Evolutionary conservation across 2,329 filamentous ascomycete genomes (phyloP), one percentile per base, ranked within the genome.

Genomic region (Cladophialophora exuberans): DNA sequence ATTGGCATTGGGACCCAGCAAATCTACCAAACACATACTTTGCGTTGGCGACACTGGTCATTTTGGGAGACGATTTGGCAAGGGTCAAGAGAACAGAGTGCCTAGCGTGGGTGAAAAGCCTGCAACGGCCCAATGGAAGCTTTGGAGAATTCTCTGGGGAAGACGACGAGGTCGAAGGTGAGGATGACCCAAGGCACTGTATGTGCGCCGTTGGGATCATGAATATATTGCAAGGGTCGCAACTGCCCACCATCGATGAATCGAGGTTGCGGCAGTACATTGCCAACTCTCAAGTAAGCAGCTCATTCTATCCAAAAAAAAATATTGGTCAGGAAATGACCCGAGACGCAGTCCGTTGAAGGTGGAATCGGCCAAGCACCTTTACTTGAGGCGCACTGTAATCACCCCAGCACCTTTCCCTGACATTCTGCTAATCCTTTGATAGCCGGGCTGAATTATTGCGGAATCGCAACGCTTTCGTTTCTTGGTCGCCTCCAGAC

Each of bases 21-120:
- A 96, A 93, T 70, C 74, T 97, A 13, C 88, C 92, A 0, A 90
- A 90, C 1, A 97, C 92, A 0, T 93, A 88, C 69, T 97, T 97
- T 72, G 92, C 93, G 0, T 78, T 99, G 38, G 78, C 90, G 20
- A 79, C 87, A 6, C 75, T 99, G 22, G 80, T 87, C 1, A 77
- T 85, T 4, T 71, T 89, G n/a, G 78, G 80, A 3, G 83, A 87
- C 67, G 80, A 84, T 65, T 65, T 90, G 63, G 73, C 76, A 3
- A 80, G 84, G 1, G 86, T 99, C 6, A 80, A 86, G 58, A 81
- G 89, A 53, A 75, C 66, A 35, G 82, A 83, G 56, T 87, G 88
- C 57, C 70, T 97, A 62, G 67, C 72, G 35, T 97, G 93, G 91
- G 73, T 99, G 61, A 79, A 76, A 52, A 80, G 71, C 47, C 73